Base-by-base conservation (phyloP, 176 grass and related monocot genomes). In the Carex littledalei region DNA sequence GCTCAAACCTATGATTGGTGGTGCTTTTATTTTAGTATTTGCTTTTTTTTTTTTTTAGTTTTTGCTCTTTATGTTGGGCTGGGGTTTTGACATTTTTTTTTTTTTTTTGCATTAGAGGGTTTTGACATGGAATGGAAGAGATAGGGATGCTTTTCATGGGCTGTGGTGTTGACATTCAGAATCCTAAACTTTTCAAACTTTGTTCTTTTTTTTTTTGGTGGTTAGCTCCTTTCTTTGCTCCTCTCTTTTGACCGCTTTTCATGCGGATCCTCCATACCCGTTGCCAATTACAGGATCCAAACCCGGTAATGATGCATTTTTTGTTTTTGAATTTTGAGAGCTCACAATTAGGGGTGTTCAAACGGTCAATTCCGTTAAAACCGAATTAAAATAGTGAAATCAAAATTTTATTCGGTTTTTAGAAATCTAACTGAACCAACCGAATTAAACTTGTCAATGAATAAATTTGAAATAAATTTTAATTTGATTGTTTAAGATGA, bases 121-220 rank as follows among this genome's bases (percentile, higher is more conserved):
- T 81, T 63, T 12, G 70, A 32, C 20, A 83, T 53, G 21, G n/a
- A 67, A 17, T 1, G 39, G 20, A 73, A 73, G 69, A 21, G 43
- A 73, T 70, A 16, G 49, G 22, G 22, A 55, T 55, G 73, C 73
- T 77, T 31, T 77, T 56, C 31, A 83, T 83, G 80, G 60, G 37
- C 39, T 45, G 12, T 82, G 29, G 61, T 83, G 20, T 66, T 67
- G 62, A 83, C 62, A 83, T 45, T n/a, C 61, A 49, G 59, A 82
- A 82, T 82, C 60, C 60, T 82, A 22, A 81, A 66, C 80, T 63
- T 83, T 83, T 83, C 37, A 47, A 83, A 43, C 13, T 62, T 29
- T 29, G 41, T 55, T 54, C 41, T 71, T 72, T 8, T 29, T 77
- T 77, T 31, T 77, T 29, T 17, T 60, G 59, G 18, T 53, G n/a